These are phyloP conservation scores for Candida koratica DNA, from an alignment of 805 yeast species.

Conservation along the genomic window DNA sequence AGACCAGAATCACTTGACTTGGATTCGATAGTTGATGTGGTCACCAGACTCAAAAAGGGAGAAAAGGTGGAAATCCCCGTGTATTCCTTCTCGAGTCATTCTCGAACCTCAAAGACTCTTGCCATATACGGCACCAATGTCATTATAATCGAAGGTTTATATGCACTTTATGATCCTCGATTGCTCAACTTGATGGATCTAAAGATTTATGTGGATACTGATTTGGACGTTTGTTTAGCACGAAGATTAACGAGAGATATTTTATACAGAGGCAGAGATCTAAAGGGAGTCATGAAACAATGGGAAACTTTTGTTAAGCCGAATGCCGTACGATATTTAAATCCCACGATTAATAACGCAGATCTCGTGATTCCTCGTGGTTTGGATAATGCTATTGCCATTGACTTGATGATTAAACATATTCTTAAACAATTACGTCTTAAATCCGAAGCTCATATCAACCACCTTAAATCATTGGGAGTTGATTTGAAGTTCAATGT, in stretches of 20 bases:
- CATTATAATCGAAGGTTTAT: slow-evolving; percentile 87
- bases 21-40: slow-evolving; percentile 62
- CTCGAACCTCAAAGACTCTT: slow-evolving; percentile 55
- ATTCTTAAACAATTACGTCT: slow-evolving; percentile 63
- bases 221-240: slow-evolving; percentile 86
- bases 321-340: slow-evolving; percentile 70
- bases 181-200: slow-evolving; percentile 74
- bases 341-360: slow-evolving; percentile 73
- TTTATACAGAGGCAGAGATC: slow-evolving; percentile 78
- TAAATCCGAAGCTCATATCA: slow-evolving; percentile 67
- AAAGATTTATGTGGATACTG: slow-evolving; percentile 90
- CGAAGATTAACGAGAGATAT: slow-evolving; percentile 86
- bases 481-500: slow-evolving; percentile 31
- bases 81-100: slow-evolving; percentile 69
- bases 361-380: slow-evolving; percentile 92
- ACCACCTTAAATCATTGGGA: slow-evolving; percentile 58
- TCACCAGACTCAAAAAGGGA: slow-evolving; percentile 68
- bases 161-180: slow-evolving; percentile 69
- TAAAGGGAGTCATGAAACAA: slow-evolving; percentile 76
- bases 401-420: slow-evolving; percentile 74
- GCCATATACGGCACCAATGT: slow-evolving; percentile 93
- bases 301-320: slow-evolving; percentile 94
- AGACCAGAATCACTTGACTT: slow-evolving; percentile 80
- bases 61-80: slow-evolving; percentile 39
- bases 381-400: slow-evolving; percentile 75